Conservation (phyloP, 2,329 filamentous ascomycete genomes). For the Xylariaceae sp. region DNA sequence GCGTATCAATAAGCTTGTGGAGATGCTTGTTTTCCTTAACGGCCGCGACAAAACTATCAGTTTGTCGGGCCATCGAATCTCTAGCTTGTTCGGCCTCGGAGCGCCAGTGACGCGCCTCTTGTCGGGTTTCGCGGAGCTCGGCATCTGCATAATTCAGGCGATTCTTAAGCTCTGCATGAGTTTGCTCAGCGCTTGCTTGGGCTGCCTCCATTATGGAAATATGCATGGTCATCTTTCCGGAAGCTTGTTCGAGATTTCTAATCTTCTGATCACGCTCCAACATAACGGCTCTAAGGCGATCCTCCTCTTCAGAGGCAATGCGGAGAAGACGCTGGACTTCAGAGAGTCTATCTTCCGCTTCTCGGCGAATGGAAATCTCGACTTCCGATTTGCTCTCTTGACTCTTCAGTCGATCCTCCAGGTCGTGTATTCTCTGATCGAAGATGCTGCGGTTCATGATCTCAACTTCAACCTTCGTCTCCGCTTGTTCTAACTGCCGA, state of each 20-base stretch:
- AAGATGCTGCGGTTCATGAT: slow-evolving; percentile 55
- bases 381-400: slow-evolving; percentile 60
- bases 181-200: slow-evolving; percentile 52
- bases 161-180: slow-evolving; percentile 50
- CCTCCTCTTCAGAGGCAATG: slow-evolving; percentile 66
- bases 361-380: slow-evolving; percentile 57
- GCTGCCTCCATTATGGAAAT: slow-evolving; percentile 63
- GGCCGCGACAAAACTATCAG: slow-evolving; percentile 44
- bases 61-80: slow-evolving; percentile 45
- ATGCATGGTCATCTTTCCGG: slow-evolving; percentile 53
- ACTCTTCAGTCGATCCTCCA: slow-evolving; percentile 62
- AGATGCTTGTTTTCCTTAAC: slow-evolving; percentile 65
- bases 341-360: slow-evolving; percentile 65
- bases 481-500: slow-evolving; percentile 50
- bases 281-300: slow-evolving; percentile 58
- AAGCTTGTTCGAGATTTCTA: slow-evolving; percentile 51
- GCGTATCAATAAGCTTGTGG: slow-evolving; percentile 63
- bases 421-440: slow-evolving; percentile 58
- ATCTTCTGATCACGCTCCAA: slow-evolving; percentile 66
- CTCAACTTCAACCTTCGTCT: slow-evolving; percentile 55
- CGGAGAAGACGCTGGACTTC: slow-evolving; percentile 67
- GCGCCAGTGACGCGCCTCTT: slow-evolving; percentile 57
- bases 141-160: slow-evolving; percentile 48
- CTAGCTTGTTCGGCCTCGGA: slow-evolving; percentile 55
- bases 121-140: slow-evolving; percentile 50